Base-by-base conservation (phyloP, 495 filamentous ascomycete genomes). In the Podospora fimiseda region DNA sequence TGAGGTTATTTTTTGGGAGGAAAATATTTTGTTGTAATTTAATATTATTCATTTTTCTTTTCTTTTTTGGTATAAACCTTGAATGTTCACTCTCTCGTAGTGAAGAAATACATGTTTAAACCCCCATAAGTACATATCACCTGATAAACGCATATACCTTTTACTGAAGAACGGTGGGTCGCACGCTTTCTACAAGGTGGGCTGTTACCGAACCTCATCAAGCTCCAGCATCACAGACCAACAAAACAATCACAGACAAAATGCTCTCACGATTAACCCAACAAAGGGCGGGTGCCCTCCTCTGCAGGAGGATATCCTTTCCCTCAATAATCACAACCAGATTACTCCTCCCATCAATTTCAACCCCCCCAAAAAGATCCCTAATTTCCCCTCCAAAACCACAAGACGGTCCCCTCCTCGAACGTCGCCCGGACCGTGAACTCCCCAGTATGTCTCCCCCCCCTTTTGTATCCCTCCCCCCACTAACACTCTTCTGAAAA, bases 381-480 rank as follows among this genome's bases (percentile, higher is more conserved):
- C 59, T 75, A 27, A 56, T 72, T 22, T 52, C 73, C 14, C 70
- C 78, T 13, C 77, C 78, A 30, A 74, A 74, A 51, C 65, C 71
- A 45, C 69, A 76, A 55, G 73, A 77, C 54, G 88, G 88, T 5
- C 89, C 88, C 43, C 72, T 96, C 56, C 80, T 91, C 76, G 82
- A 85, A 60, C 83, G 90, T 56, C 82, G 90, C 51, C 69, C 85
- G 53, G 89, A 95, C 69, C 83, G 90, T 52, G 88, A 86, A 53
- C 80, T 95, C 5, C 90, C 90, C 45, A 68, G 79, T 82, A 48
- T 20, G 72, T 41, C 21, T n/a, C 18, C 14, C 16, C 9, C 20
- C 5, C 45, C 13, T 16, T 18, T 33, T 1, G 16, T 38, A n/a
- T 43, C 9, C 0, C 43, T 2, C 15, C 20, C 33, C 33, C 20